phyloP scores from a whole-genome alignment of 257 asterid species.

The Scutellaria barbata region DNA sequence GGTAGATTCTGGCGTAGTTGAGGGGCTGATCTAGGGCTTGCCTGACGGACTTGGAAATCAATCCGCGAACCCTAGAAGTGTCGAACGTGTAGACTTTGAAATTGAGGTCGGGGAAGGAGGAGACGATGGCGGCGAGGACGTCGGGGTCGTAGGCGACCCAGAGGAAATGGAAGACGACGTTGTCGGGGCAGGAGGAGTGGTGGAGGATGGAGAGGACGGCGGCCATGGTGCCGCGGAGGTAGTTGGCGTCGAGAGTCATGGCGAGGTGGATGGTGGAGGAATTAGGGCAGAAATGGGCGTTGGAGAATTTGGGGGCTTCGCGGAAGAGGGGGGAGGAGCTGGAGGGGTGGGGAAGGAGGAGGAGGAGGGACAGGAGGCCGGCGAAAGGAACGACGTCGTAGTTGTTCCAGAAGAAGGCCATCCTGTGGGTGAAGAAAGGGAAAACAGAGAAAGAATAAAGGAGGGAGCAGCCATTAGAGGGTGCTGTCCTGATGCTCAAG shows the following conservation, averaged over 20 bases:
- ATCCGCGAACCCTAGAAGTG: constrained; percentile 43
- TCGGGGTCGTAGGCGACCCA: constrained; percentile 45
- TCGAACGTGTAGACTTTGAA: constrained; percentile 58
- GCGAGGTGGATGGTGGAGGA: constrained; percentile 56
- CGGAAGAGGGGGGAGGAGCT: constrained; percentile 43
- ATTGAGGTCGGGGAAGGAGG: constrained; percentile 67
- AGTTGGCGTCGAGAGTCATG: constrained; percentile 75
- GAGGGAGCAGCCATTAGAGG: constrained; percentile 60
- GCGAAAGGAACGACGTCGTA: constrained; percentile 40
- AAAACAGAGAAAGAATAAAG: constrained; percentile 33
- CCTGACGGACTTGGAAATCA: constrained; percentile 70
- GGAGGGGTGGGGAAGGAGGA: constrained; percentile 41
- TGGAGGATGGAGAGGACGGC: constrained; percentile 71
- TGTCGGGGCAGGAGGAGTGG: constrained; percentile 71
- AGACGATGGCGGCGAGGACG: constrained; percentile 50
- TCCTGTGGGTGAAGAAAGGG: constrained; percentile 51
- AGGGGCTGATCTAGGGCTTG: constrained; percentile 75
- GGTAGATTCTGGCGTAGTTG: constrained; percentile 66
- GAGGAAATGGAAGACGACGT: constrained; percentile 59
- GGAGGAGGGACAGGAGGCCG: constrained; percentile 70
- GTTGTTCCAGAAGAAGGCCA: constrained; percentile 62
- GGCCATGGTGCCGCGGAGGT: constrained; percentile 73
- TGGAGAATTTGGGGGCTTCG: constrained; percentile 74
- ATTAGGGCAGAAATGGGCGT: constrained; percentile 47
- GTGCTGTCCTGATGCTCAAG: constrained; percentile 35